Percentiles rank a stretch among this genome's conserved stretches.
Conservation (phyloP, 139 green algal species). For the Chlorella vulgaris region DNA sequence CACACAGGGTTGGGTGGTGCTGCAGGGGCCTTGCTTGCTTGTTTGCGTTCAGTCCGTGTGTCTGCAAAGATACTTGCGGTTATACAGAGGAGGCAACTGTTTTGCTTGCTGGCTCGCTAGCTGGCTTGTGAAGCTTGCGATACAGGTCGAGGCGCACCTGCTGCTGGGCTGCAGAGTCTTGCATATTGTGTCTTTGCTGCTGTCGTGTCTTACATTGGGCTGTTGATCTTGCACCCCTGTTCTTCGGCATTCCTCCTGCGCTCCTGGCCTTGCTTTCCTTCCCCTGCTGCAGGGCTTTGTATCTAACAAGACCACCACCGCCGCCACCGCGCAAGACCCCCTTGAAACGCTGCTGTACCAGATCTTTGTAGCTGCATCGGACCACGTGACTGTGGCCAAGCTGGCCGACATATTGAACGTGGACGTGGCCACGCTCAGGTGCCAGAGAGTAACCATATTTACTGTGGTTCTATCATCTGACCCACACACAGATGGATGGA, state of each 20-base stretch:
- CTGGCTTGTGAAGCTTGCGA: no score
- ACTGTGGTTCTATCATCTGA: neutral
- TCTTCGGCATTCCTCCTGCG: no score
- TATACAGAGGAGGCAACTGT: neutral
- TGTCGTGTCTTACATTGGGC: neutral
- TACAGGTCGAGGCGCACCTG: neutral
- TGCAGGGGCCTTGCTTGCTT: constrained; percentile 22
- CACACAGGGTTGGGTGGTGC: neutral
- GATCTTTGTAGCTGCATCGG: constrained; percentile 62
- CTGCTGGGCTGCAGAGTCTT: neutral
- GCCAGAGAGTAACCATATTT: neutral
- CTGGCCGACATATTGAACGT: constrained; percentile 64
- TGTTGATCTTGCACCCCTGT: neutral
- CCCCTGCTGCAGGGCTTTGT: constrained; percentile 82
- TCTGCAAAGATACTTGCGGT: neutral
- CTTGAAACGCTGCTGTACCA: constrained; percentile 89
- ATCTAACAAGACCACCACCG: constrained; percentile 80
- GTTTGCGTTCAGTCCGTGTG: neutral
- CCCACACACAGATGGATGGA: neutral
- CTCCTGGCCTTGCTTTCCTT: neutral
- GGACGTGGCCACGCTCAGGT: constrained; percentile 34
- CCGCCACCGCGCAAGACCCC: constrained; percentile 65
- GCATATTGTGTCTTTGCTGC: neutral
- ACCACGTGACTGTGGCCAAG: constrained; percentile 72
- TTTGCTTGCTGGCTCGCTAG: neutral